phyloP scores from a whole-genome alignment of 306 rosid species.

The Lagenaria siceraria region DNA sequence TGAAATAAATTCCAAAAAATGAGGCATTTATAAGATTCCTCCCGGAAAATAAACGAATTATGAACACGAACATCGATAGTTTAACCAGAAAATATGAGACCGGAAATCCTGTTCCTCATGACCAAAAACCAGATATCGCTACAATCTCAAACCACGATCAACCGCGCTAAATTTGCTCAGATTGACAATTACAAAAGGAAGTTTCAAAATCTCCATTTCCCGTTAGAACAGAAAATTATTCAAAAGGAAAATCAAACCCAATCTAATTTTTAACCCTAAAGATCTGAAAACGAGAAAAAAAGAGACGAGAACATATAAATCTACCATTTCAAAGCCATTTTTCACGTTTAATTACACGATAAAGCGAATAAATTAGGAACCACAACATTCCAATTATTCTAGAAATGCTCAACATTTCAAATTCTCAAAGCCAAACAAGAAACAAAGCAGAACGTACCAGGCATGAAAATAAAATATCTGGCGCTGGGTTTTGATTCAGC shows the following conservation, averaged over 20 bases:
- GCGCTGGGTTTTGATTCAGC: slow-evolving; percentile 6
- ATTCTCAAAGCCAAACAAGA: slow-evolving; percentile 14
- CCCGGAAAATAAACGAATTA: not conserved
- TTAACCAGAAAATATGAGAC: not conserved
- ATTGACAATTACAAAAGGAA: not conserved
- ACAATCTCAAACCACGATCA: not conserved
- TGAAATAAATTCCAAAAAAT: not conserved
- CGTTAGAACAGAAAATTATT: not conserved
- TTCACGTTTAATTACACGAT: not conserved
- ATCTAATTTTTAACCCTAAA: not conserved
- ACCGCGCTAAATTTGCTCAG: not conserved
- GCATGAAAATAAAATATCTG: slow-evolving; percentile 9
- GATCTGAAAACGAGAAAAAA: not conserved
- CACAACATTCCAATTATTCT: not conserved
- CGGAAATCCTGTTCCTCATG: not conserved
- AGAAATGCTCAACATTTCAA: not conserved
- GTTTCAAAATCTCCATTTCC: not conserved
- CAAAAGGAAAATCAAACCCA: not conserved
- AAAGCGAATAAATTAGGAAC: not conserved
- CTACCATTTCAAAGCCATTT: not conserved
- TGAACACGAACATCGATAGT: not conserved
- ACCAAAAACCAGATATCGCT: not conserved
- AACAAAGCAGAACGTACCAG: slow-evolving; percentile 30
- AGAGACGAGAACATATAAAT: not conserved
- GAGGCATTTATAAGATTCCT: not conserved